These are phyloP conservation scores for Brasilioporus rufonigricans DNA, from an alignment of 768 basidiomycete genomes.

Conservation along the genomic window DNA sequence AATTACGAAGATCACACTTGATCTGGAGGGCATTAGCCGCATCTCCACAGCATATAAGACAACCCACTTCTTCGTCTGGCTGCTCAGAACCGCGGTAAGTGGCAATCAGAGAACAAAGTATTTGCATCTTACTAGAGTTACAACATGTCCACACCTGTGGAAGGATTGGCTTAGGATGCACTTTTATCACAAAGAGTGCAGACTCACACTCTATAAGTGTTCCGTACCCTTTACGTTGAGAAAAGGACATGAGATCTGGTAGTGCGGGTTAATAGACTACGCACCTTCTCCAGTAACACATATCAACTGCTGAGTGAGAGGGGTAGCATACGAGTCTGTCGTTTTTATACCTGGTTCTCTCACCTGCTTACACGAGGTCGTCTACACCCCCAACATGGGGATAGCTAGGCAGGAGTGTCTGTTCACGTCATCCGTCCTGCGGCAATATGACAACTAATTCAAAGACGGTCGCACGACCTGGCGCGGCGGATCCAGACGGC, in stretches of 20 bases:
- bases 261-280: constrained; percentile 17
- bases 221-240: constrained; percentile 46
- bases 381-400: constrained; percentile 24
- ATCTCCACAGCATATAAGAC: neutral
- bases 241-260: constrained; percentile 18
- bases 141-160: constrained; percentile 53
- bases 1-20: constrained; percentile 55
- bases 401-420: constrained; percentile 17
- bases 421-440: constrained; percentile 29
- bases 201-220: constrained; percentile 51
- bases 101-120: neutral
- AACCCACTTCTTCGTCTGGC: constrained; percentile 58
- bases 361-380: constrained; percentile 30
- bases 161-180: constrained; percentile 2
- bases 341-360: constrained; percentile 33
- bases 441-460: constrained; percentile 26
- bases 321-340: constrained; percentile 1
- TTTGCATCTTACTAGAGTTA: constrained; percentile 41
- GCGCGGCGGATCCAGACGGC: constrained; percentile 21
- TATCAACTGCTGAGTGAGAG: constrained; percentile 23
- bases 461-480: constrained; percentile 29
- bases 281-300: constrained; percentile 65
- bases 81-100: constrained; percentile 24
- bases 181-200: neutral
- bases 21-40: constrained; percentile 42